These are phyloP conservation scores for Stylosanthes scabra DNA, from an alignment of 331 rosid genomes.

Conservation along the genomic window DNA sequence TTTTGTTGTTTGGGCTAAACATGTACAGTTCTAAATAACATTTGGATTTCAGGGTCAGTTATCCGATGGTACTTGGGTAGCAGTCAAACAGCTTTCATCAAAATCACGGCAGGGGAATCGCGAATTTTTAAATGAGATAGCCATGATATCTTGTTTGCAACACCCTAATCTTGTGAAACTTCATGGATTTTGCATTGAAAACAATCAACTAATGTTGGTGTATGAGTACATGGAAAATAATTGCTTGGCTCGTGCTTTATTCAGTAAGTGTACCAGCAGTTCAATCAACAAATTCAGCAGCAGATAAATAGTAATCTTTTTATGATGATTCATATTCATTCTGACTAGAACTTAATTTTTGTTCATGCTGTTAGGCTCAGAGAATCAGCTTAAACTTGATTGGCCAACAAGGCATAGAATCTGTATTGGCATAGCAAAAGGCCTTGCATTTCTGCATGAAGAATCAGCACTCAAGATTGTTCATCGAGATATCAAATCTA, in stretches of 20 bases:
- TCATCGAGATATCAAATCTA: conserved; percentile 77
- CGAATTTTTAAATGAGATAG: conserved; percentile 80
- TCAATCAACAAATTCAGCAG: not conserved
- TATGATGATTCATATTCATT: no score
- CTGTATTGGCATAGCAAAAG: conserved; percentile 78
- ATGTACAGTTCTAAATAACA: conserved; percentile 20
- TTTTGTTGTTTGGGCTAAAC: not conserved
- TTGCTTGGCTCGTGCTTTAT: conserved; percentile 68
- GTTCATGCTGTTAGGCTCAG: conserved; percentile 41
- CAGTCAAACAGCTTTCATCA: conserved; percentile 79
- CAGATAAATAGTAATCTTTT: conserved; percentile 1
- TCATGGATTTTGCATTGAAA: conserved; percentile 73
- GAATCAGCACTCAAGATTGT: conserved; percentile 72
- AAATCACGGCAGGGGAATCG: conserved; percentile 74
- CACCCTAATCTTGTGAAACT: conserved; percentile 94
- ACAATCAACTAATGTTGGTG: conserved; percentile 67
- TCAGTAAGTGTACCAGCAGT: conserved; percentile 53
- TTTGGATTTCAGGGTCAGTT: conserved; percentile 62
- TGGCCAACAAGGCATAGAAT: conserved; percentile 75
- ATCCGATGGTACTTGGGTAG: conserved; percentile 67
- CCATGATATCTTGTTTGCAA: conserved; percentile 72
- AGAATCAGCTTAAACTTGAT: conserved; percentile 49
- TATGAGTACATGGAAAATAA: conserved; percentile 87
- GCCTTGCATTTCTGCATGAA: conserved; percentile 79
- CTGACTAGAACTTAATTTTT: conserved; percentile 15